Base-by-base conservation (phyloP, 768 basidiomycete genomes). In the Trametes maxima region DNA sequence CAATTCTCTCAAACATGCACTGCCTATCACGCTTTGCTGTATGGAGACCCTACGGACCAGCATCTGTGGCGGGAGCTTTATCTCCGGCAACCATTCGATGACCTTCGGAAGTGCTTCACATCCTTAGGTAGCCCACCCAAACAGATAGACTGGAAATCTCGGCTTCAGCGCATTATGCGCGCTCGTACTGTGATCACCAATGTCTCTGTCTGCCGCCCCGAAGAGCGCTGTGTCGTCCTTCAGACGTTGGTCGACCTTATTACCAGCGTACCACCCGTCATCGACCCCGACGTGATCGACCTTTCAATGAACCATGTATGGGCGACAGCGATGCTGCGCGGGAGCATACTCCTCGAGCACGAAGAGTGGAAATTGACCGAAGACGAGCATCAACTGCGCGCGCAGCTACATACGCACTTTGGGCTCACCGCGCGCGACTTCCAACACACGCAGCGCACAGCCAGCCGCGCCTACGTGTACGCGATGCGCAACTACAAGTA, bases 31-130 rank as follows among this genome's bases (percentile, higher is more conserved):
- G 67, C 65, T 3, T 63, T 85, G 59, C 71, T 89, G 22, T 86
- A 87, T 65, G 54, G 70, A 44, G 63, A 77, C 2, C 72, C 73
- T 10, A 77, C 82, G 63, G 75, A 75, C 25, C 74, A 82, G 49
- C 73, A 89, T 39, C 42, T 72, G 16, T 92, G 90, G 90, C 80
- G 86, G 8, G 74, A 72, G 10, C 76, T 91, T 5, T 92, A 90
- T 71, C 84, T 92, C 44, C 66, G 73, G 0, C 81, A 85, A 57
- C 78, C 81, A 0, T 78, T 89, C 57, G 90, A 91, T 60, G 87
- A 91, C 65, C 88, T 85, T 1, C 75, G 85, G 10, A 53, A 55
- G n/a, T 81, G 85, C 47, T 66, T 82, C 5, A 78, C 77, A 2
- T 72, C 73, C 12, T 71, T 65, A 60, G 77, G 73, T 19, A 19